Evolutionary conservation across 2,329 filamentous ascomycete species (phyloP), one percentile per base, ranked within the genome.

Genomic region (Fusarium sp.): DNA sequence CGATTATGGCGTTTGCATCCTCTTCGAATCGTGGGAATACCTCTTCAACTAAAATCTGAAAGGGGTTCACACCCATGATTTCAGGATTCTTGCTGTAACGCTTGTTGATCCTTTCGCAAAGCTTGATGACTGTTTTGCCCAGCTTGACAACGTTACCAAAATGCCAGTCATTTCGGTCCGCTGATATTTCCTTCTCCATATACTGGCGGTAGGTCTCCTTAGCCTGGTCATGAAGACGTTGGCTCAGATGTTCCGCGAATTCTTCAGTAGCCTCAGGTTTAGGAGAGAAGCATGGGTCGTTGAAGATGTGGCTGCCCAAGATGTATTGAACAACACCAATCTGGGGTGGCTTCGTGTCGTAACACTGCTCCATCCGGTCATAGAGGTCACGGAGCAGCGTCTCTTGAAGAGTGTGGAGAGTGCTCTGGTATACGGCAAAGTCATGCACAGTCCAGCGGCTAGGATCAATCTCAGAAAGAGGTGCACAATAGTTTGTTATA

Each of bases 81-180:
- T 93, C 90, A 1, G 93, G 93, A 60, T 91, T 96, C 73, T 92
- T 95, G 72, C 89, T 89, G 79, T 97, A 99, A 48, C 95, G 89
- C 80, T 98, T 98, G 78, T 94, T 91, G 51, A 97, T 96, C 76
- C 91, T 92, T 73, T 97, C 90, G 67, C 92, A 93, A 32, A 97
- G 84, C 70, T 92, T 94, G 48, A 93, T 90, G 7, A 98, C 93
- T 1, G 89, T 88, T 76, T 96, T 93, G 17, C 94, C 94, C 23
- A 99, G 87, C 75, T 94, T 88, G 61, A 97, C 93, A 57, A 98
- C 91, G 78, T 98, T 93, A 66, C 87, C 91, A 76, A 97, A 95
- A 71, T 97, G 89, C 94, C 96, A 97, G 49, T 92, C 86, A 68
- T 94, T 89, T 71, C 93, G 90, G 56, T 90, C 87, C 33, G 91